Evolutionary conservation across 2,329 filamentous ascomycete species (phyloP).

Genomic region (Lasiodiplodia sp.): DNA sequence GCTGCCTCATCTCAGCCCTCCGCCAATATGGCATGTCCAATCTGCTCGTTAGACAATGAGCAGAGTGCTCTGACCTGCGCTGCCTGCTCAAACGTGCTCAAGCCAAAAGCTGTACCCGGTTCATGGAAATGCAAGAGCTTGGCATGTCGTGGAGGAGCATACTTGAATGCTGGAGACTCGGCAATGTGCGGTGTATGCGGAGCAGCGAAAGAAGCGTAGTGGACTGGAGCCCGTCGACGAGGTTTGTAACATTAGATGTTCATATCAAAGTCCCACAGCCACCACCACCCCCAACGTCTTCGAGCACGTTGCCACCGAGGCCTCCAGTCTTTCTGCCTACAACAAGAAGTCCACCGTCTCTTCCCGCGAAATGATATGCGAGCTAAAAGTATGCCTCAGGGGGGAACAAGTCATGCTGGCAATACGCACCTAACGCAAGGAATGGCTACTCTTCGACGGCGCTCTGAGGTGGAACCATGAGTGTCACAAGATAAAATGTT

Average conservation of each 20-base stretch:
- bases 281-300: background rate
- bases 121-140: slow-evolving; percentile 70
- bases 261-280: background rate
- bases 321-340: too few species aligned
- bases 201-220: slow-evolving; percentile 32
- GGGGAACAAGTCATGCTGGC: background rate
- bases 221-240: background rate
- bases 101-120: slow-evolving; percentile 58
- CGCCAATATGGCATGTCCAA: slow-evolving; percentile 54
- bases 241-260: background rate
- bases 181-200: slow-evolving; percentile 76
- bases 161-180: slow-evolving; percentile 73
- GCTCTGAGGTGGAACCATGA: background rate
- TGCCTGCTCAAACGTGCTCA: slow-evolving; percentile 75
- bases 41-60: slow-evolving; percentile 74
- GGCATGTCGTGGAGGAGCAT: slow-evolving; percentile 63
- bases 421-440: background rate
- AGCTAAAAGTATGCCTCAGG: background rate
- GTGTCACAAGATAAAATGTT: background rate
- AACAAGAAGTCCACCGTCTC: too few species aligned
- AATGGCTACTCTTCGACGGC: background rate
- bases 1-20: background rate
- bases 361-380: too few species aligned
- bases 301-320: too few species aligned
- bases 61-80: slow-evolving; percentile 64